Evolutionary conservation across 2,329 filamentous ascomycete species (phyloP), one percentile per base, ranked within the genome.

Genomic region (Clarireedia sp.): DNA sequence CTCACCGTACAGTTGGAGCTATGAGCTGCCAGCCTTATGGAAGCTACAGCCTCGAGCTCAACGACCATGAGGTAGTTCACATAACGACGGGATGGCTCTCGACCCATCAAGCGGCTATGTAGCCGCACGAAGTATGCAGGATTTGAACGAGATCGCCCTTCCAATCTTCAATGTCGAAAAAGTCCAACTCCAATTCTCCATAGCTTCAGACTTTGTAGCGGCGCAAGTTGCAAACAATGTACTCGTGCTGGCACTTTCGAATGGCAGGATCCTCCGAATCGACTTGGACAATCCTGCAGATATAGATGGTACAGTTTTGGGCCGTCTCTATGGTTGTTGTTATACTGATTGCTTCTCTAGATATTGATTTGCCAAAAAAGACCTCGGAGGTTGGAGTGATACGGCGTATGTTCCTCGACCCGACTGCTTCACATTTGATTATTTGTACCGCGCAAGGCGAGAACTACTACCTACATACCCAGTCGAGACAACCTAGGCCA

Each of bases 161-260:
- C 91, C 92, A 64, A 95, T 99, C 73, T 99, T 99, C 77, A 89
- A 94, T 69, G 85, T 97, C 68, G 89, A 96, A 73, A 85, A 82
- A 60, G 94, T 97, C 40, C 87, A 95, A 75, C 83, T 97, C 60
- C 89, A 94, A 70, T 99, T 99, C 78, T 87, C 89, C 58, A 86
- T 97, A 66, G 89, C 92, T 2, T 90, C 92, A 62, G 89, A 96
- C 72, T 97, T 99, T 69, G 94, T 96, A 48, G 91, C 94, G 17
- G 91, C 91, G 41, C 91, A 96, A 72, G 92, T 97, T 55, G 91
- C 92, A 61, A 97, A 99, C 73, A 96, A 99, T 76, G 91, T 97
- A 59, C 80, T 99, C 56, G 85, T 97, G 21, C 78, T 99, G 51
- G 94, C 94, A 41, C 80, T 99, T 38, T 92, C 90, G 5, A 96